Evolutionary conservation across 495 filamentous ascomycete genomes (phyloP).

Genomic region (Penicillium bovifimosum): DNA sequence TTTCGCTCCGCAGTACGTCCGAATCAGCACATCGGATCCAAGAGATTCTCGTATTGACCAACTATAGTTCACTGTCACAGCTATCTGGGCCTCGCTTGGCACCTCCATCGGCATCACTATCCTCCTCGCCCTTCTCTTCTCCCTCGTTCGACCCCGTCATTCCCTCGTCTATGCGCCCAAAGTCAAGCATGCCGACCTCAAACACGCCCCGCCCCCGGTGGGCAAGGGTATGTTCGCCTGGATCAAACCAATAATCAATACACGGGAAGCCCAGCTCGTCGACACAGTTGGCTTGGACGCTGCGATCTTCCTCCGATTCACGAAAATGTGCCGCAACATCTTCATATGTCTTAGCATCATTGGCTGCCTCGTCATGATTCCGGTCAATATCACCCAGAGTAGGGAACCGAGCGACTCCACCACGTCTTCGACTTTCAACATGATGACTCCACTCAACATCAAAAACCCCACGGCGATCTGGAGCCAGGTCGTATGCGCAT

Average conservation of each 20-base stretch:
- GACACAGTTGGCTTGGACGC: conserved; percentile 84
- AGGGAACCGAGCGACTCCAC: conserved; percentile 20
- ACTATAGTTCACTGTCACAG: conserved; percentile 51
- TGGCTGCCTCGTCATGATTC: conserved; percentile 76
- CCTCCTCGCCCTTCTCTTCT: conserved; percentile 73
- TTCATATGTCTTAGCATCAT: conserved; percentile 69
- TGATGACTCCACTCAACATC: conserved; percentile 50
- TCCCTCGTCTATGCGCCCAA: conserved; percentile 90
- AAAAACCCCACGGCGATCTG: conserved; percentile 48
- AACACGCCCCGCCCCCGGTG: conserved; percentile 86
- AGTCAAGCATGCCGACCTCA: conserved; percentile 84
- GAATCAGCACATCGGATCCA: background rate
- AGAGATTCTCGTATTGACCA: conserved; percentile 4
- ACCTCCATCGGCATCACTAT: conserved; percentile 72
- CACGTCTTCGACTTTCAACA: conserved; percentile 38
- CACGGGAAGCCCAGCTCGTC: conserved; percentile 69
- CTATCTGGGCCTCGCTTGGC: conserved; percentile 73
- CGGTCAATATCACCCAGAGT: conserved; percentile 64
- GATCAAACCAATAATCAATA: conserved; percentile 69
- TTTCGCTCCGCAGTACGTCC: conserved; percentile 40
- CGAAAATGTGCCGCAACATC: conserved; percentile 87
- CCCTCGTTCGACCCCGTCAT: conserved; percentile 83
- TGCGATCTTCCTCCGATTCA: conserved; percentile 81
- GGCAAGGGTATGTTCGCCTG: conserved; percentile 83
- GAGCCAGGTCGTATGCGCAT: conserved; percentile 79